Conservation (phyloP, 495 filamentous ascomycete species). For the Talaromyces stipitatus region DNA sequence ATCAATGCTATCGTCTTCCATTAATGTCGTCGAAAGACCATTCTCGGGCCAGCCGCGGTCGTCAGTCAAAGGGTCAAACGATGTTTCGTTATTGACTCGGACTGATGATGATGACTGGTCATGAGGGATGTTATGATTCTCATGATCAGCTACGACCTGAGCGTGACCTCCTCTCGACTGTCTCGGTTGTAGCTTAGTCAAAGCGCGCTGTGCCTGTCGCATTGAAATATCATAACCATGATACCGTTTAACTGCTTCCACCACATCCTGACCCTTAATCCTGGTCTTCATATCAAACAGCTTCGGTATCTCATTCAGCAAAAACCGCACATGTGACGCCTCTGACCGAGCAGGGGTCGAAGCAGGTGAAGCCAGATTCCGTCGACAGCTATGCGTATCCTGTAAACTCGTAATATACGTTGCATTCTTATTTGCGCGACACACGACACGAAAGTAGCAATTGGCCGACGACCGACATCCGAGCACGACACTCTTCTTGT, state of each 20-base stretch:
- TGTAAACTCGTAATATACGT: conserved; percentile 42
- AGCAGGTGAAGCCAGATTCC: conserved; percentile 23
- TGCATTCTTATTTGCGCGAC: conserved; percentile 39
- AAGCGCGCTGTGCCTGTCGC: conserved; percentile 37
- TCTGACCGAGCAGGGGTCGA: conserved; percentile 36
- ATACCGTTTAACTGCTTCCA: conserved; percentile 37
- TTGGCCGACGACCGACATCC: conserved; percentile 34
- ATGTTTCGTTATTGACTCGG: background rate
- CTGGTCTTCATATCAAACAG: conserved; percentile 36
- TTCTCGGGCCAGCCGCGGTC: conserved; percentile 30
- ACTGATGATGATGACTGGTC: background rate
- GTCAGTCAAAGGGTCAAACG: conserved; percentile 3
- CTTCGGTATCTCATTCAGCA: conserved; percentile 38
- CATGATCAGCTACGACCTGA: background rate
- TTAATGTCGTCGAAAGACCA: conserved; percentile 17
- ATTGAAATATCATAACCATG: conserved; percentile 41
- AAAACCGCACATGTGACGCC: conserved; percentile 40
- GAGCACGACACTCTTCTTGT: conserved; percentile 41
- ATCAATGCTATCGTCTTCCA: conserved; percentile 22
- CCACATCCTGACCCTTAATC: conserved; percentile 34
- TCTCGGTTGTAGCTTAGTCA: conserved; percentile 32
- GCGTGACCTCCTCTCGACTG: conserved; percentile 4
- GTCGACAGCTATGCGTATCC: conserved; percentile 35
- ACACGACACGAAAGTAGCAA: conserved; percentile 40
- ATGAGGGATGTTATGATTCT: background rate